Evolutionary conservation across 2,329 filamentous ascomycete genomes (phyloP).

Genomic region (Pyrenophora seminiperda): DNA sequence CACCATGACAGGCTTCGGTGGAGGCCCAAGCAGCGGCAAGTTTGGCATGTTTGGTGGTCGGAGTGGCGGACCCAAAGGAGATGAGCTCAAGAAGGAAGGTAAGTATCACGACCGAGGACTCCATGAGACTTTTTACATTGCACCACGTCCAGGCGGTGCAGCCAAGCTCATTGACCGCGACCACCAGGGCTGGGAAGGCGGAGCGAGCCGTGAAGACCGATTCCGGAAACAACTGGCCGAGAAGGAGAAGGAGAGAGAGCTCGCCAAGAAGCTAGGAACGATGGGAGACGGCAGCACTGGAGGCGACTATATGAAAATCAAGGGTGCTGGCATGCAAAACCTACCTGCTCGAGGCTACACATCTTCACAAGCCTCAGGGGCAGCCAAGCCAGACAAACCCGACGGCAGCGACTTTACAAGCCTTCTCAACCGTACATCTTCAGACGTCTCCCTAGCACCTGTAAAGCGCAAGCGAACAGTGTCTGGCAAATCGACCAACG

Average conservation of each 20-base stretch:
- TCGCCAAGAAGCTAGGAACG: constrained; percentile 69
- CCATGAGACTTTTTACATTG: constrained; percentile 56
- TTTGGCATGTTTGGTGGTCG: constrained; percentile 42
- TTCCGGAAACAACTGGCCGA: constrained; percentile 68
- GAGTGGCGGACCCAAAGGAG: constrained; percentile 29
- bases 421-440: constrained; percentile 52
- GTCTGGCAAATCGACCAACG: constrained; percentile 37
- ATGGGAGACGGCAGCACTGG: constrained; percentile 67
- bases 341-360: constrained; percentile 26
- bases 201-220: constrained; percentile 68
- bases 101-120: constrained; percentile 62
- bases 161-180: constrained; percentile 69
- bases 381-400: constrained; percentile 22
- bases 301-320: constrained; percentile 68
- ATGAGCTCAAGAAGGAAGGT: constrained; percentile 42
- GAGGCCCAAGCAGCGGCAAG: constrained; percentile 36
- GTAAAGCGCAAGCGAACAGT: constrained; percentile 51
- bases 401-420: constrained; percentile 46
- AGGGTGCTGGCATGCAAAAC: constrained; percentile 25
- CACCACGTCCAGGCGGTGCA: constrained; percentile 55
- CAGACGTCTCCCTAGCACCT: constrained; percentile 50
- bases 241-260: constrained; percentile 73
- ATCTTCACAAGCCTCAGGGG: constrained; percentile 23
- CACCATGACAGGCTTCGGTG: constrained; percentile 61
- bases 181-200: constrained; percentile 49